Percentiles rank a stretch among this genome's conserved stretches.
Conservation (phyloP, 2,329 filamentous ascomycete genomes). For the Claviceps paspali region DNA sequence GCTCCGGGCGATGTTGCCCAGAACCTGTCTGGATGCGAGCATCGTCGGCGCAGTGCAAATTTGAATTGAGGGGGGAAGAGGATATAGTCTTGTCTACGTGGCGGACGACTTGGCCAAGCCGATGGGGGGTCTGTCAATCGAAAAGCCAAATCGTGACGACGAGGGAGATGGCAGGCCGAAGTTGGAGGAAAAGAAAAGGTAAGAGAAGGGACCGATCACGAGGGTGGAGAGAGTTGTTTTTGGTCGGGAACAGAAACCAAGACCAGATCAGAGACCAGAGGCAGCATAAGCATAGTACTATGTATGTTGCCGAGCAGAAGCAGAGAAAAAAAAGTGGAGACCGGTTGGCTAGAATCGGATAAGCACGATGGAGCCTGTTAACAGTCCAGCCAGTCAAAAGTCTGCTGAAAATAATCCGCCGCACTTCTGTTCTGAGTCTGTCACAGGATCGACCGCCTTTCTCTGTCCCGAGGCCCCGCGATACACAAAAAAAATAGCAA, state of each 20-base stretch:
- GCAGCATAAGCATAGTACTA: no score
- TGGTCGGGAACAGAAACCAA: conserved; percentile 6
- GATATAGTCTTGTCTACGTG: conserved; percentile 11
- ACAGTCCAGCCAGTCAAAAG: conserved; percentile 11
- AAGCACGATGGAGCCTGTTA: background rate
- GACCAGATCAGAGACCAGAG: conserved; percentile 5
- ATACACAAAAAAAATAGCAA: no score
- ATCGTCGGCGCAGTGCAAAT: conserved; percentile 31
- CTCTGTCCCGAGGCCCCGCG: conserved; percentile 7
- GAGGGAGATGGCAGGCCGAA: conserved; percentile 4
- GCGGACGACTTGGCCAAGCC: conserved; percentile 10
- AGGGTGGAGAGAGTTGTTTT: conserved; percentile 15
- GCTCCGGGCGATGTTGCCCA: conserved; percentile 48
- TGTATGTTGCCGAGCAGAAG: conserved; percentile 9
- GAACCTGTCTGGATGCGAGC: conserved; percentile 57
- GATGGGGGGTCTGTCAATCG: conserved; percentile 7
- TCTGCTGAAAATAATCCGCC: conserved; percentile 13
- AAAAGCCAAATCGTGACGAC: conserved; percentile 5
- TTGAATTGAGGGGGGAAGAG: conserved; percentile 16
- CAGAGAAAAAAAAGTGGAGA: conserved; percentile 1
- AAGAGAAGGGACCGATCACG: conserved; percentile 5
- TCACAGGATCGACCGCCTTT: conserved; percentile 1
- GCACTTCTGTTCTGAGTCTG: background rate
- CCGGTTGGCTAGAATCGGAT: background rate
- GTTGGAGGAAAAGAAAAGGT: conserved; percentile 10